Conservation (phyloP, 1,284 basidiomycete species). For the Fomitopsis palustris region DNA sequence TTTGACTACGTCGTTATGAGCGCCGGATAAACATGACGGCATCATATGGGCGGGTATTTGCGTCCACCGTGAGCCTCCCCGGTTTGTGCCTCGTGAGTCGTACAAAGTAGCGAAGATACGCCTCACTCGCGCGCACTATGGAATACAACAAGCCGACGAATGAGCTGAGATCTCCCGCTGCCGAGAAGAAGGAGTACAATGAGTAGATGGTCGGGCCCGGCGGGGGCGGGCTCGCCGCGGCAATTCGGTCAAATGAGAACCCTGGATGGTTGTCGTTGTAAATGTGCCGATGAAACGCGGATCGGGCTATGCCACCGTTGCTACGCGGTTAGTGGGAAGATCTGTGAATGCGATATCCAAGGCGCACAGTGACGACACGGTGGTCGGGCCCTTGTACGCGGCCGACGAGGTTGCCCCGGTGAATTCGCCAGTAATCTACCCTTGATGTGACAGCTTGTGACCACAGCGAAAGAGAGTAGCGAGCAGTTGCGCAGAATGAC, state of each 20-base stretch:
- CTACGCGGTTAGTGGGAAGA: not conserved
- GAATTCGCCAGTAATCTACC: not conserved
- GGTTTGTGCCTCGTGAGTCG: not conserved
- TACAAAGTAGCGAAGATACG: not conserved
- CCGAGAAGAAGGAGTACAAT: not conserved
- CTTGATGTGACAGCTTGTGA: not conserved
- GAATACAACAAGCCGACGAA: not conserved
- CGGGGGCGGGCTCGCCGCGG: not conserved
- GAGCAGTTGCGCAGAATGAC: not conserved
- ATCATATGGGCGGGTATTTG: not conserved
- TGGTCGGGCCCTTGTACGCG: not conserved
- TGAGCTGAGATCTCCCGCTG: not conserved
- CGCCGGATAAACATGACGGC: not conserved
- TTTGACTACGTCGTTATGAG: constrained; percentile 1
- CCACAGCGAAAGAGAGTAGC: no score
- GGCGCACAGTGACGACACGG: not conserved
- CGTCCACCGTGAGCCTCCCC: not conserved
- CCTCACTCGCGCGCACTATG: not conserved
- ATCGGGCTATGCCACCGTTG: not conserved
- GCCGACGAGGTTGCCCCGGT: not conserved
- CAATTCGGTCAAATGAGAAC: not conserved
- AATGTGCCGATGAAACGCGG: not conserved
- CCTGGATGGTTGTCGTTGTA: not conserved
- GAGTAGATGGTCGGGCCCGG: not conserved
- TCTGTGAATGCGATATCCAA: not conserved